A percentile compares a stretch with the other conserved stretches of the same genome.
These are phyloP conservation scores for Phytophthora chlamydospora DNA, from an alignment of 352 stramenopile genomes.

Conservation along the genomic window DNA sequence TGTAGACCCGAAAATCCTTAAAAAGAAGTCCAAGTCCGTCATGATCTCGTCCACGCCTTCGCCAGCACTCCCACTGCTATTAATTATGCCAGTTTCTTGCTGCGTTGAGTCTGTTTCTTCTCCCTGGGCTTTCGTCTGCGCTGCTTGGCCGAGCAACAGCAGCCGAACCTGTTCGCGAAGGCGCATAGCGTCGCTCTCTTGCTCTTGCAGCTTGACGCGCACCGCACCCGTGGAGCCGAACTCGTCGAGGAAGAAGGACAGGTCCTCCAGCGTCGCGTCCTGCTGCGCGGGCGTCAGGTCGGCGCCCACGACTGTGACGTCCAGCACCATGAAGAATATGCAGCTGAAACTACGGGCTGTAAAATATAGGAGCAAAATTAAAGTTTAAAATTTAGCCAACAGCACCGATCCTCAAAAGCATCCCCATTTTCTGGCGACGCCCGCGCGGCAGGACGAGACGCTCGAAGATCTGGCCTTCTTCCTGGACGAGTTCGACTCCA, in stretches of 20 bases:
- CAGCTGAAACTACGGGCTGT: no score
- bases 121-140: not conserved
- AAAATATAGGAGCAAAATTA: no score
- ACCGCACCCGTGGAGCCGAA: slow-evolving; percentile 26
- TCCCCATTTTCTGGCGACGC: no score
- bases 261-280: slow-evolving; percentile 9
- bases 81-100: not conserved
- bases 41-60: slow-evolving; percentile 21
- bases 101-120: not conserved
- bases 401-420: no score
- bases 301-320: slow-evolving; percentile 6
- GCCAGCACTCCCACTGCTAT: not conserved
- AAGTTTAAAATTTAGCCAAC: no score
- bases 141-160: not conserved
- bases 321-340: no score
- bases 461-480: not conserved
- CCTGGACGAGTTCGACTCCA: no score
- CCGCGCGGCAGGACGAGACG: no score
- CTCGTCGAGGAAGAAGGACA: slow-evolving; percentile 20
- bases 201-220: slow-evolving; percentile 14
- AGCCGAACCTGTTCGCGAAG: not conserved
- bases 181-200: slow-evolving; percentile 12
- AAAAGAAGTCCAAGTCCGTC: slow-evolving; percentile 16
- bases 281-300: slow-evolving; percentile 12
- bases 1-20: slow-evolving; percentile 9